Percentiles rank a stretch among this genome's conserved stretches.
Conservation (phyloP, 768 basidiomycete species). For the Rickenella mellea region DNA sequence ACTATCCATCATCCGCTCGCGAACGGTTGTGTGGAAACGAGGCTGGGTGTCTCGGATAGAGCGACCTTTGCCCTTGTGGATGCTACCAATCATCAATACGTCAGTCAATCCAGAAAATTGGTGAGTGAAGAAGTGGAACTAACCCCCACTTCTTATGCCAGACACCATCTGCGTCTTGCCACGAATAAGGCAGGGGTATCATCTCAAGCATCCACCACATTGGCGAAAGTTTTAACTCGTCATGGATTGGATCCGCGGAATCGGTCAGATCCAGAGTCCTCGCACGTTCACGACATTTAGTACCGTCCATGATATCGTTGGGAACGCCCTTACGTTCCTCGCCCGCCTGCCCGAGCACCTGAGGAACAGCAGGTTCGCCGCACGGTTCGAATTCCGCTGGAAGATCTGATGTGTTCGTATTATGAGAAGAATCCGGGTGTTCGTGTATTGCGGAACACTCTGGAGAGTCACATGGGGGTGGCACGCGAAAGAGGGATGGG, state of each 20-base stretch:
- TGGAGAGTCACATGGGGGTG: no score
- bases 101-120: no score
- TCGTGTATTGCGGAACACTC: no score
- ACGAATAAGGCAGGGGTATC: conserved; percentile 40
- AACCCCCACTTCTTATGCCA: conserved; percentile 53
- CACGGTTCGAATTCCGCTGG: no score
- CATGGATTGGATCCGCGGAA: conserved; percentile 43
- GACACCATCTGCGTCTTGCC: conserved; percentile 43
- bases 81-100: no score
- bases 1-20: conserved; percentile 40
- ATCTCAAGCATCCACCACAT: conserved; percentile 70
- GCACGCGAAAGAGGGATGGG: background rate
- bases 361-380: conserved; percentile 6
- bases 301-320: no score
- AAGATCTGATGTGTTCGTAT: background rate
- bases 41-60: conserved; percentile 37
- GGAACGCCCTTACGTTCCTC: no score
- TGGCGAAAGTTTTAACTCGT: conserved; percentile 32
- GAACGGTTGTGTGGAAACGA: conserved; percentile 56
- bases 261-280: conserved; percentile 22
- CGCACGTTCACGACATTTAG: no score
- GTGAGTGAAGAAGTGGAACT: no score
- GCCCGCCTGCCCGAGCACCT: no score
- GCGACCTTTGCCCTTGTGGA: conserved; percentile 52
- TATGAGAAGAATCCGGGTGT: no score